phyloP scores from a whole-genome alignment of 2,329 filamentous ascomycete genomes.

The Exophiala calicioides region DNA sequence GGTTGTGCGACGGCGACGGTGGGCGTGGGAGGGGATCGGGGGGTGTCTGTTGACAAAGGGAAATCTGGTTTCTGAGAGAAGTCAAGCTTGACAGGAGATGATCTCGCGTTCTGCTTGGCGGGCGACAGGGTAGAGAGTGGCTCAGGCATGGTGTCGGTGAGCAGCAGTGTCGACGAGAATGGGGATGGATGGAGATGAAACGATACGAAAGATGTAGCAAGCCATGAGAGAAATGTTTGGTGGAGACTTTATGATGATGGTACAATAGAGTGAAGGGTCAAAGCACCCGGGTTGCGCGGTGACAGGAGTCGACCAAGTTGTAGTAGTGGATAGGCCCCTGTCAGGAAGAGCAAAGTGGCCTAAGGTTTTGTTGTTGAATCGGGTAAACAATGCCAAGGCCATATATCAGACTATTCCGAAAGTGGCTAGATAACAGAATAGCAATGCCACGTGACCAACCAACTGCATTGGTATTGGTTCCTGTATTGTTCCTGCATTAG shows the following conservation, averaged over 20 bases:
- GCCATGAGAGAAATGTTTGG: conserved; percentile 18
- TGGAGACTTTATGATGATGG: conserved; percentile 3
- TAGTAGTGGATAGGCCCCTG: conserved; percentile 2
- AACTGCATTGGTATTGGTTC: too few species aligned
- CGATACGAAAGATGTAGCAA: conserved; percentile 7
- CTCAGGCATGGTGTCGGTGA: conserved; percentile 38
- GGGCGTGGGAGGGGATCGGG: conserved; percentile 17
- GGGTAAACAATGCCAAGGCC: conserved; percentile 19
- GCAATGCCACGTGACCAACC: too few species aligned
- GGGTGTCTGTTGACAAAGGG: conserved; percentile 24
- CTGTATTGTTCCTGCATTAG: too few species aligned
- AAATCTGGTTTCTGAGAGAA: conserved; percentile 22
- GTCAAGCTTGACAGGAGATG: conserved; percentile 34
- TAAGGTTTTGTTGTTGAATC: too few species aligned
- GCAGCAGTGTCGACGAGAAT: conserved; percentile 7
- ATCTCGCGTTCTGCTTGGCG: conserved; percentile 44
- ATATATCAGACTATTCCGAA: background rate
- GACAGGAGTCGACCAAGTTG: too few species aligned
- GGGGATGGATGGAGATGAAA: conserved; percentile 1
- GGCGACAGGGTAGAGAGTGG: conserved; percentile 45
- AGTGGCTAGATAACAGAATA: conserved; percentile 4
- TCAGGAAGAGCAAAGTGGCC: background rate
- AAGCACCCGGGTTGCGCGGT: conserved; percentile 15
- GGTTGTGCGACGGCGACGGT: conserved; percentile 24
- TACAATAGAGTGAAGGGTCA: conserved; percentile 10